Evolutionary conservation across 148 eudicot species (phyloP), one percentile per base, ranked within the genome.

Genomic region (Pouteria glomerata): DNA sequence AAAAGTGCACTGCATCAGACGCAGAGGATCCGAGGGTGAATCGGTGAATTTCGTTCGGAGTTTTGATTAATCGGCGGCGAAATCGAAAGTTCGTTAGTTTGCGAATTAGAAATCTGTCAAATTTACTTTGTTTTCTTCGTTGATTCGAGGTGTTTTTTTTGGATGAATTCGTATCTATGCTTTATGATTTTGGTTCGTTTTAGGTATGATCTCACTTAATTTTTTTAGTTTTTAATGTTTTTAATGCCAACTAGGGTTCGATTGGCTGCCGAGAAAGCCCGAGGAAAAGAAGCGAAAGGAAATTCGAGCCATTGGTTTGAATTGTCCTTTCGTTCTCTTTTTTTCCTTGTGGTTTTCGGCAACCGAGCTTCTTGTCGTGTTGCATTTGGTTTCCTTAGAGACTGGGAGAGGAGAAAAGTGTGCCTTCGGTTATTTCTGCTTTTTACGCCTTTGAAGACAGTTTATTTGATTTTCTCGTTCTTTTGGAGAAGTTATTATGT

Each of bases 1-100:
- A 11, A 29, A 52, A 39, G 23, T 1, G 0, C 12, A 37, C 41
- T n/a, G n/a, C n/a, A n/a, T 12, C 59, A 37, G 24, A 16, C 59
- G 10, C 0, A 3, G 30, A 29, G 56, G 6, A 65, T 71, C 7
- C 37, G 39, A 24, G 16, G 50, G 13, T 52, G 63, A 26, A 30
- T 37, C 73, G 63, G 52, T 12, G 74, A 42, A 44, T 42, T 70
- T 33, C 1, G 31, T 31, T 51, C 62, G 66, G 31, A 59, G 62
- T 30, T 59, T 30, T 53, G 66, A 51, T 67, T 42, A 34, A 50
- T 61, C 78, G 68, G 53, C 68, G 62, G 37, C 37, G 21, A 13
- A 26, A 52, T 60, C 15, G 39, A 60, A 50, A 68, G 66, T 68
- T 68, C 65, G 78, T 75, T 75, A 57, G 59, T 68, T 35, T 35